phyloP scores from a whole-genome alignment of 202 grass and related monocot genomes.

The Bolboschoenoplectus hybrid region DNA sequence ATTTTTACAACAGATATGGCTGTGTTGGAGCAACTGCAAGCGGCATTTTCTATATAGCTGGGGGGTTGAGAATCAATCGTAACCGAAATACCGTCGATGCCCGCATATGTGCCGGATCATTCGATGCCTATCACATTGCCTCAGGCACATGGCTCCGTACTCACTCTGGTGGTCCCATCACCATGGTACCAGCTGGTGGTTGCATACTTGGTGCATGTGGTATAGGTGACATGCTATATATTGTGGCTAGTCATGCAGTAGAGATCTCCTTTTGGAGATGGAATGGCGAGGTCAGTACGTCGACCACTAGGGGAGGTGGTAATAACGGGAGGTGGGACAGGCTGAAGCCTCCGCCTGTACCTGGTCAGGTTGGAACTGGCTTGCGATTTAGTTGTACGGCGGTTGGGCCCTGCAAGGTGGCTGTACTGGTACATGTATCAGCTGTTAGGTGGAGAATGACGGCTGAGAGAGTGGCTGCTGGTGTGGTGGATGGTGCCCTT shows the following conservation, averaged over 20 bases:
- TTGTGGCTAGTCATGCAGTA: conserved; percentile 73
- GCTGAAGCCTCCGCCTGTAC: conserved; percentile 50
- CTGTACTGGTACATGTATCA: conserved; percentile 49
- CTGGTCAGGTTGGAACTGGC: conserved; percentile 54
- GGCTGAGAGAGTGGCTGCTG: not conserved
- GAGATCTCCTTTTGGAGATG: conserved; percentile 82
- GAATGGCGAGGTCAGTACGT: conserved; percentile 38
- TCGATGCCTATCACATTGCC: conserved; percentile 71
- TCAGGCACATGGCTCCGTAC: conserved; percentile 54
- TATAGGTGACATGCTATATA: conserved; percentile 54
- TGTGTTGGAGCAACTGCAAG: conserved; percentile 57
- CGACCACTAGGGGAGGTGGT: not conserved
- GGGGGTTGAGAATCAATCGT: conserved; percentile 50
- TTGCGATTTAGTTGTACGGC: conserved; percentile 56
- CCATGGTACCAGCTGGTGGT: conserved; percentile 65
- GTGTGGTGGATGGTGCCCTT: conserved; percentile 43
- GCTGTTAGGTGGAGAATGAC: conserved; percentile 43
- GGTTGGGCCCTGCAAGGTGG: conserved; percentile 42
- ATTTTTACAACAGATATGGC: conserved; percentile 53
- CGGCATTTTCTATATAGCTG: conserved; percentile 80
- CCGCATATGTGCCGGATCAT: conserved; percentile 66
- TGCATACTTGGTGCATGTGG: conserved; percentile 59
- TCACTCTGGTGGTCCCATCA: conserved; percentile 47
- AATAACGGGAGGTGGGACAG: conserved; percentile 47
- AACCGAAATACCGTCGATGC: conserved; percentile 49